Percentiles rank a stretch among this genome's conserved stretches.
These are phyloP conservation scores for Termitomyces sp. DNA, from an alignment of 768 basidiomycete genomes.

Conservation along the genomic window DNA sequence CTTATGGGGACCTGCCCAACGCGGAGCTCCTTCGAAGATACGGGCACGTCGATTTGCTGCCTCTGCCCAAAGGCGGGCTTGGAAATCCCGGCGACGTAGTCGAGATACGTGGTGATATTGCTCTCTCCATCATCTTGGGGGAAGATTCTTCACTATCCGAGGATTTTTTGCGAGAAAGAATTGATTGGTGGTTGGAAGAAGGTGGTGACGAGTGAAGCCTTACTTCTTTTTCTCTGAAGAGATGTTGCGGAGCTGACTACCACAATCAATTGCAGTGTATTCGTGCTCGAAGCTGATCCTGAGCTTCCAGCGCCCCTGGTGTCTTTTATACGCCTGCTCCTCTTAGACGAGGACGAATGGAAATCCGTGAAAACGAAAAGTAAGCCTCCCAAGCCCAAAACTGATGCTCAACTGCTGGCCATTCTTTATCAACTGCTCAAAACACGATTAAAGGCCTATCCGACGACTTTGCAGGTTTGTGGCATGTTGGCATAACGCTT, in stretches of 20 bases:
- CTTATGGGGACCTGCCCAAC: constrained; percentile 91
- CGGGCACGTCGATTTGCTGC: constrained; percentile 83
- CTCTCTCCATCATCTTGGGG: constrained; percentile 37
- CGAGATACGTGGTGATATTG: constrained; percentile 69
- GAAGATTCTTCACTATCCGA: constrained; percentile 13
- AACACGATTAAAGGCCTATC: constrained; percentile 48
- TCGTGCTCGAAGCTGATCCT: constrained; percentile 46
- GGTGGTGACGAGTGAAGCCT: constrained; percentile 79
- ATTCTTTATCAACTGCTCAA: constrained; percentile 45
- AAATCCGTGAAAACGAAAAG: constrained; percentile 51
- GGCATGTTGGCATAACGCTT: neutral
- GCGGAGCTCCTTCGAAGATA: constrained; percentile 91
- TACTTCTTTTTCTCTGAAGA: neutral
- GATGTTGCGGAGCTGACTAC: neutral
- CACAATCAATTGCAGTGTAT: constrained; percentile 33
- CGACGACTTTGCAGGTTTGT: constrained; percentile 54
- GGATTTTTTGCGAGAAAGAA: constrained; percentile 44
- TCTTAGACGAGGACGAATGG: constrained; percentile 54
- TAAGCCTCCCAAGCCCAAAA: constrained; percentile 69
- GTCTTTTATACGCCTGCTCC: constrained; percentile 61
- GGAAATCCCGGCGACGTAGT: constrained; percentile 82
- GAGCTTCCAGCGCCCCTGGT: constrained; percentile 51
- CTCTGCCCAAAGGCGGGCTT: constrained; percentile 36
- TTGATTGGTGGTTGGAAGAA: constrained; percentile 93
- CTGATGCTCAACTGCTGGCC: constrained; percentile 40